phyloP scores from a whole-genome alignment of 2,329 filamentous ascomycete genomes.

The Penicillium olsonii region DNA sequence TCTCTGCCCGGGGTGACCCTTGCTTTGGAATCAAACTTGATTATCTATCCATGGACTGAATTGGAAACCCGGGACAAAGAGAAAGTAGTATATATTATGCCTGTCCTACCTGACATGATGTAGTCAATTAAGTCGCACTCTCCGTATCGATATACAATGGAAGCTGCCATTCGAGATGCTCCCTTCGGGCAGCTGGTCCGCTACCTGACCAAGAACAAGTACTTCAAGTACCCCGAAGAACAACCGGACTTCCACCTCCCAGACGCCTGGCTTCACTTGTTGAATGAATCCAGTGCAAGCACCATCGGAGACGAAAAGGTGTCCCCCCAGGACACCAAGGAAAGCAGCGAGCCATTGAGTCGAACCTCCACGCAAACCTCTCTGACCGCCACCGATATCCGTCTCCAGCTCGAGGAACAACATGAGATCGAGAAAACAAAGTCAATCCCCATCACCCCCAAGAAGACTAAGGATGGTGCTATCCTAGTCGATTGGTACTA shows the following conservation, averaged over 20 bases:
- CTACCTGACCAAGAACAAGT: conserved; percentile 43
- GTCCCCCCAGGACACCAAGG: neutral
- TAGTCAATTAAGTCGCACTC: too few relatives aligned
- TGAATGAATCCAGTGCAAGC: conserved; percentile 5
- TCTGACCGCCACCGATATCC: conserved; percentile 20
- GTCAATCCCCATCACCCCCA: conserved; percentile 33
- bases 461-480: conserved; percentile 37
- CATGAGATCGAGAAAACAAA: conserved; percentile 29
- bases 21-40: conserved; percentile 1
- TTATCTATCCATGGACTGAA: neutral
- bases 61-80: neutral
- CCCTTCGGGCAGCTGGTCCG: conserved; percentile 51
- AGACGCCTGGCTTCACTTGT: conserved; percentile 22
- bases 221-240: conserved; percentile 51
- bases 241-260: conserved; percentile 32
- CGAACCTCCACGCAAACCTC: conserved; percentile 14
- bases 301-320: neutral
- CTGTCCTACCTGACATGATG: neutral
- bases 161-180: conserved; percentile 43
- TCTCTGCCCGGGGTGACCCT: neutral
- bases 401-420: conserved; percentile 31
- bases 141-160: too few relatives aligned
- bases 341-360: conserved; percentile 9
- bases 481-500: conserved; percentile 40
- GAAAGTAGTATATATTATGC: neutral